phyloP scores from a whole-genome alignment of 2,329 filamentous ascomycete species.

The Penicillium sp. region DNA sequence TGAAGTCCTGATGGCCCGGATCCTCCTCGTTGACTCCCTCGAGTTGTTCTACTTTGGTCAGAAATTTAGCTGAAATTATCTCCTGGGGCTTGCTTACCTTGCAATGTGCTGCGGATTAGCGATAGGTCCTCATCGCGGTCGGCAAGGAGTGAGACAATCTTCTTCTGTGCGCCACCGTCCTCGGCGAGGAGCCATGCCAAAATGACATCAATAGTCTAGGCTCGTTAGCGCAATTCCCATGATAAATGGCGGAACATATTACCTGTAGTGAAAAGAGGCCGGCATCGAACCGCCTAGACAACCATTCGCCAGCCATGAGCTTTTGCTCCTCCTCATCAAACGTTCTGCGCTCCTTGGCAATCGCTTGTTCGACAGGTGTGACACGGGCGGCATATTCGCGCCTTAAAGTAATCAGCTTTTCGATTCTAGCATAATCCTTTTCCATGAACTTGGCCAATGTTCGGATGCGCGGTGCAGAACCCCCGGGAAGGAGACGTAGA shows the following conservation, averaged over 20 bases:
- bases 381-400: slow-evolving; percentile 69
- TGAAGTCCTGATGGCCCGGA: slow-evolving; percentile 55
- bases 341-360: slow-evolving; percentile 59
- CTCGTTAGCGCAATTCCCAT: slow-evolving; percentile 43
- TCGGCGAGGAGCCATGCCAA: slow-evolving; percentile 91
- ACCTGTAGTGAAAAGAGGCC: slow-evolving; percentile 79
- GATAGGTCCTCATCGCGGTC: slow-evolving; percentile 68
- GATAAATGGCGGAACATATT: slow-evolving; percentile 3
- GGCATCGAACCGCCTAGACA: slow-evolving; percentile 75
- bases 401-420: slow-evolving; percentile 70
- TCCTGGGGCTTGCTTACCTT: slow-evolving; percentile 48
- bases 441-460: slow-evolving; percentile 93
- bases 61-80: slow-evolving; percentile 7
- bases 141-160: slow-evolving; percentile 64
- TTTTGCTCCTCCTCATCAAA: slow-evolving; percentile 62
- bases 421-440: slow-evolving; percentile 85
- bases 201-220: slow-evolving; percentile 67
- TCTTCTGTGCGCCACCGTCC: slow-evolving; percentile 71
- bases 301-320: slow-evolving; percentile 68
- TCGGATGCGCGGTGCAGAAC: slow-evolving; percentile 77
- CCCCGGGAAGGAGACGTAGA: slow-evolving; percentile 74
- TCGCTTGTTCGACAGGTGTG: slow-evolving; percentile 62
- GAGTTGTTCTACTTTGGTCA: slow-evolving; percentile 56
- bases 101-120: slow-evolving; percentile 67
- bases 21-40: slow-evolving; percentile 58